Conservation (phyloP, 345 rosid genomes). For the Brassica carinata region DNA sequence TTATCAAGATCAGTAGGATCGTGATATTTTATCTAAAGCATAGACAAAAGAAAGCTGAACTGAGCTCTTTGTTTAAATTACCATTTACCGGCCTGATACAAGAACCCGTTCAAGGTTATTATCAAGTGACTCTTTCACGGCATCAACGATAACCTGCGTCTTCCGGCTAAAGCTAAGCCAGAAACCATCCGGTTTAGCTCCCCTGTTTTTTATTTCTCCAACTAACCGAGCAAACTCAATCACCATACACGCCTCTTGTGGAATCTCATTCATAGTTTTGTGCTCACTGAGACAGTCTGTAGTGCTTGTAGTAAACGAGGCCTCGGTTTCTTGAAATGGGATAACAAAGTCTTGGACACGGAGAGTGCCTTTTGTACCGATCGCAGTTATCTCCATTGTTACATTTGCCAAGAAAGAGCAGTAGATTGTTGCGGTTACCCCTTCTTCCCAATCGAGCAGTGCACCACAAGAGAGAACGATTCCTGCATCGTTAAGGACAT, state of each 20-base stretch:
- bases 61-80: constrained; percentile 9
- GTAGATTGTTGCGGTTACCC: constrained; percentile 58
- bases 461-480: constrained; percentile 74
- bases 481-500: constrained; percentile 61
- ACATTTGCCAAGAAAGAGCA: constrained; percentile 78
- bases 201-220: constrained; percentile 47
- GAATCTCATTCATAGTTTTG: constrained; percentile 47
- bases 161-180: constrained; percentile 73
- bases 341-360: constrained; percentile 66
- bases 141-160: constrained; percentile 70
- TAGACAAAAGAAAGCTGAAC: neutral
- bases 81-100: constrained; percentile 9
- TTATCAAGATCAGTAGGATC: neutral
- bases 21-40: neutral
- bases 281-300: constrained; percentile 46
- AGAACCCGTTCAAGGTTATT: constrained; percentile 54
- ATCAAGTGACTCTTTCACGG: constrained; percentile 65
- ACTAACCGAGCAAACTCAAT: constrained; percentile 71
- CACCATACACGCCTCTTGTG: constrained; percentile 86
- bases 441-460: constrained; percentile 68
- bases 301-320: constrained; percentile 42
- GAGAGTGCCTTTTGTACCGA: constrained; percentile 68
- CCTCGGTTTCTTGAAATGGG: constrained; percentile 66
- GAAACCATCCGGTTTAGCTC: constrained; percentile 62
- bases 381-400: constrained; percentile 71